These are phyloP conservation scores for Spathaspora arborariae DNA, from an alignment of 805 yeast species.

Conservation along the genomic window DNA sequence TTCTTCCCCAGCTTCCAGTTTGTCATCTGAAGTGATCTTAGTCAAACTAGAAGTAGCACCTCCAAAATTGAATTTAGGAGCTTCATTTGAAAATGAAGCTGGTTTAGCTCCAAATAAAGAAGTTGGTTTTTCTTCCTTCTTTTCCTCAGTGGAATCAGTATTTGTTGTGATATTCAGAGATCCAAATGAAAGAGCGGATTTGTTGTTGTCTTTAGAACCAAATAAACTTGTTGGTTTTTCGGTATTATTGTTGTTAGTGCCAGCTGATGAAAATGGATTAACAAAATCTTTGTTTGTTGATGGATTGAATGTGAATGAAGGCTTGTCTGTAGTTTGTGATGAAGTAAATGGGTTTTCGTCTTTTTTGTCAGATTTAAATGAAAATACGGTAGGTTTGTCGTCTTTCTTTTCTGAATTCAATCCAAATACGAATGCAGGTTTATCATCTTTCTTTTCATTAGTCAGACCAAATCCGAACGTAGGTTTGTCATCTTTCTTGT, in stretches of 20 bases:
- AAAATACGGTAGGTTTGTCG: conserved; percentile 12
- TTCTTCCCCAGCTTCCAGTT: conserved; percentile 1
- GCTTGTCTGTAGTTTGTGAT: conserved; percentile 27
- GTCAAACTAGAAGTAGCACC: conserved; percentile 7
- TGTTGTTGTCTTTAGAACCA: conserved; percentile 9
- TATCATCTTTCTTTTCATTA: background rate
- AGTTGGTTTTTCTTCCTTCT: conserved; percentile 7
- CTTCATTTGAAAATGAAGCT: conserved; percentile 2
- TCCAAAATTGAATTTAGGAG: conserved; percentile 13
- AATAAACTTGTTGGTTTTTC: conserved; percentile 23
- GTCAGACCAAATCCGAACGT: conserved; percentile 13
- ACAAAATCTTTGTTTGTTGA: conserved; percentile 10
- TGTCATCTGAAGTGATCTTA: conserved; percentile 1
- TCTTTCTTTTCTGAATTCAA: conserved; percentile 1
- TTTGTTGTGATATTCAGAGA: conserved; percentile 3
- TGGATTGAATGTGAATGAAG: background rate
- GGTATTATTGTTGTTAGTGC: conserved; percentile 6
- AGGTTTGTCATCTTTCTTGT: conserved; percentile 6
- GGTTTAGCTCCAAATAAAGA: conserved; percentile 19
- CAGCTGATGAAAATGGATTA: conserved; percentile 22
- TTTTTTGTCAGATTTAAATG: conserved; percentile 12
- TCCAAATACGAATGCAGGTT: background rate
- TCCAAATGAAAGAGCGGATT: conserved; percentile 13
- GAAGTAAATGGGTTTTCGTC: background rate
- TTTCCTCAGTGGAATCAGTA: too few relatives aligned